A percentile compares a stretch with the other conserved stretches of the same genome.
Evolutionary conservation across 139 green algal species (phyloP).

Genomic region (Auxenochlorella pyrenoidosa): DNA sequence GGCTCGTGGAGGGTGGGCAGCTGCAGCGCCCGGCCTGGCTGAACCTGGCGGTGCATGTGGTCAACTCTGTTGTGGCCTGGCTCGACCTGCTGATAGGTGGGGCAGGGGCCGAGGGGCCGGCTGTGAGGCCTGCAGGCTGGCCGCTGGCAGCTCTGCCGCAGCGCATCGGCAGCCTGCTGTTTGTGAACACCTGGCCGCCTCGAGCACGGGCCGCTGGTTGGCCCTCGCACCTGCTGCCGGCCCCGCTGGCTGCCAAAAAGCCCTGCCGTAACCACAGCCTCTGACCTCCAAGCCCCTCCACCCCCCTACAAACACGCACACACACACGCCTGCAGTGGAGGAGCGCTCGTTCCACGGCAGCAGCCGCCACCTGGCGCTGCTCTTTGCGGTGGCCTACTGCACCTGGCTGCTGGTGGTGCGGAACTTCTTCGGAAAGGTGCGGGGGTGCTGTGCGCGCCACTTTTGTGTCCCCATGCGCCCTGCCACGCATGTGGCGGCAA

Average conservation of each 20-base stretch:
- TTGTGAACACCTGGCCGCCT: no score
- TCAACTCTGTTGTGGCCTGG: constrained; percentile 70
- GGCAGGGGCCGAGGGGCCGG: not conserved
- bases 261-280: no score
- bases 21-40: constrained; percentile 68
- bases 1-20: constrained; percentile 65
- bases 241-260: no score
- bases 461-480: no score
- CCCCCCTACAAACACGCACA: not conserved
- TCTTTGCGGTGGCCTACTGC: constrained; percentile 47
- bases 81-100: constrained; percentile 59
- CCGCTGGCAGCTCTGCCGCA: no score
- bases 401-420: constrained; percentile 52
- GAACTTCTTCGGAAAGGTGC: constrained; percentile 45
- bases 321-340: constrained; percentile 27
- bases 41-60: constrained; percentile 63
- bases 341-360: constrained; percentile 49
- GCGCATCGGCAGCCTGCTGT: no score
- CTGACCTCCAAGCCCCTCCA: no score
- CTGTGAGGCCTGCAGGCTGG: no score
- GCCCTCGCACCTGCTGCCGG: no score
- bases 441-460: not conserved
- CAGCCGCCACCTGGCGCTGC: constrained; percentile 44
- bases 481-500: no score
- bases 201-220: no score